Percentiles rank a stretch among this genome's conserved stretches.
Conservation (phyloP, 2,329 filamentous ascomycete genomes). For the Leptographium wingfieldii region DNA sequence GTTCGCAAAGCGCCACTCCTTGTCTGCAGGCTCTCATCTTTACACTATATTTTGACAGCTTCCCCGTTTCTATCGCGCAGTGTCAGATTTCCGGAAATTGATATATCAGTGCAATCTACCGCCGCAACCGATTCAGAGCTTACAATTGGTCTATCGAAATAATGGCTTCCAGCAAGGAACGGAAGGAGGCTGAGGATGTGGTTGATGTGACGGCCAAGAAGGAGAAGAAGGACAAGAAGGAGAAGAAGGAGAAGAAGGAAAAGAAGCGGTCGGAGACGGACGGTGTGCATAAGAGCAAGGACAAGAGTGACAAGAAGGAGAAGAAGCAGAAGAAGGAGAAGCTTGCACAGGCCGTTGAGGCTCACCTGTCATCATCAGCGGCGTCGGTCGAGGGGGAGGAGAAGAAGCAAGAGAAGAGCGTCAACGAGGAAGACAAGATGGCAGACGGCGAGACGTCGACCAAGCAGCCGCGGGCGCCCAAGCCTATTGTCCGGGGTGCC, state of each 20-base stretch:
- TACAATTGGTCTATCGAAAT: neutral
- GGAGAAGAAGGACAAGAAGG: conserved; percentile 14
- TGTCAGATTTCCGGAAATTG: neutral
- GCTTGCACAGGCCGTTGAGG: conserved; percentile 51
- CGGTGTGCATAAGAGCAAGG: conserved; percentile 40
- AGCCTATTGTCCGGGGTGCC: conserved; percentile 24
- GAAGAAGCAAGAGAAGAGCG: conserved; percentile 8
- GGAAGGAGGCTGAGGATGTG: conserved; percentile 12
- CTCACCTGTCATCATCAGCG: conserved; percentile 45
- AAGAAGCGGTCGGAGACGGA: conserved; percentile 41
- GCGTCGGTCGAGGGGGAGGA: conserved; percentile 24
- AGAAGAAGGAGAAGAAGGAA: conserved; percentile 47
- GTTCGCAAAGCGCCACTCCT: neutral
- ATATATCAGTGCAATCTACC: neutral
- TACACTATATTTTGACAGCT: neutral
- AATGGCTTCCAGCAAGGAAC: conserved; percentile 11
- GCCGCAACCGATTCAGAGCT: neutral
- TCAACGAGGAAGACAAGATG: conserved; percentile 32
- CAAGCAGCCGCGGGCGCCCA: conserved; percentile 18
- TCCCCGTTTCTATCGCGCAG: neutral
- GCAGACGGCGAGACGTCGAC: conserved; percentile 30
- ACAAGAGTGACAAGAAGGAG: conserved; percentile 47
- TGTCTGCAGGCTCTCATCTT: neutral
- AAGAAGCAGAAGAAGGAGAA: conserved; percentile 68
- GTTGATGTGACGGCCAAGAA: conserved; percentile 9